Conservation (phyloP, 305 asterid genomes). For the Petunia hybrid region DNA sequence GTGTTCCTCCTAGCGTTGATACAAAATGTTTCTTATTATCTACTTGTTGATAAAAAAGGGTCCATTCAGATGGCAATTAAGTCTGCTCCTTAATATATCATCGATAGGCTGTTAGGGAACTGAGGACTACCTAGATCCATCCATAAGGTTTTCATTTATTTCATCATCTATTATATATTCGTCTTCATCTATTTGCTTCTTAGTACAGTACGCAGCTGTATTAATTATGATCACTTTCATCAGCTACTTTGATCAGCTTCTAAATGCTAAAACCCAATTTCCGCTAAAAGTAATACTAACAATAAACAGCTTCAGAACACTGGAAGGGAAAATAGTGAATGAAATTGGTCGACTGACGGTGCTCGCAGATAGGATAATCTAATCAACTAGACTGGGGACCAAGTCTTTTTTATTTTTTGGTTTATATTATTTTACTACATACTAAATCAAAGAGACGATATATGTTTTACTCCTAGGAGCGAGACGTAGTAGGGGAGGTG, state of each 20-base stretch:
- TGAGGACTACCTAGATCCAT: not conserved
- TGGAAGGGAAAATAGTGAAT: conserved; percentile 14
- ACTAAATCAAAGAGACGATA: not conserved
- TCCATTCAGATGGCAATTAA: not conserved
- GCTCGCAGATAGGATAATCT: conserved; percentile 24
- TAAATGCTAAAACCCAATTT: not conserved
- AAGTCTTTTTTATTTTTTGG: not conserved
- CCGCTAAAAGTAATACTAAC: not conserved
- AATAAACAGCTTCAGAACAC: not conserved
- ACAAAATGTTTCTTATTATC: not conserved
- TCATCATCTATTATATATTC: not conserved
- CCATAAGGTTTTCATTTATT: not conserved
- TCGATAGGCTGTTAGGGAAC: not conserved
- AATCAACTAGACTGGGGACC: conserved; percentile 32
- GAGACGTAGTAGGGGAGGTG: not conserved
- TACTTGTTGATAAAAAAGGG: not conserved
- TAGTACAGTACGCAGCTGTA: not conserved
- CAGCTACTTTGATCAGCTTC: not conserved
- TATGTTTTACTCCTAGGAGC: not conserved
- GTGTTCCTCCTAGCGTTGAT: conserved; percentile 8
- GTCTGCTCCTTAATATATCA: not conserved
- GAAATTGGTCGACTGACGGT: conserved; percentile 21
- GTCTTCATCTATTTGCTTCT: not conserved
- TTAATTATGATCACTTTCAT: not conserved
- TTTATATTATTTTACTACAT: not conserved